Conservation (phyloP, 345 rosid genomes). For the Eucalyptus erythrocorys region DNA sequence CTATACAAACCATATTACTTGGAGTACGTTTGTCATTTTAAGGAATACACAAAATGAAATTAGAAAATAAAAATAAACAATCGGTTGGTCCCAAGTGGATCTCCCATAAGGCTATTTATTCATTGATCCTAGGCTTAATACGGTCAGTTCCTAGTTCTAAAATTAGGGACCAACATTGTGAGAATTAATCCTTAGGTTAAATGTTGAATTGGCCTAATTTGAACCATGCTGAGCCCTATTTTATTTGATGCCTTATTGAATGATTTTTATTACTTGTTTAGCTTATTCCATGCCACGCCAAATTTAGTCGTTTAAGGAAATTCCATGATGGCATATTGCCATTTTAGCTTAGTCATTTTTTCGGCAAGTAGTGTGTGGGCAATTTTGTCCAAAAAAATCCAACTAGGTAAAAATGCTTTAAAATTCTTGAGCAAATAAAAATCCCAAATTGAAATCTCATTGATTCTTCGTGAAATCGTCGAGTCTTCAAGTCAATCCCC, state of each 20-base stretch:
- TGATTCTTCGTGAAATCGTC: no score
- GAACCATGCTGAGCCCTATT: no score
- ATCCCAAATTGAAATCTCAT: no score
- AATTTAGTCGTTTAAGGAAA: neutral
- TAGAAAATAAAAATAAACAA: no score
- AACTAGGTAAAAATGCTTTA: no score
- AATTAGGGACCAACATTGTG: no score
- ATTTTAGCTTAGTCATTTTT: neutral
- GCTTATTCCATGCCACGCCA: neutral
- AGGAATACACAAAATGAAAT: neutral
- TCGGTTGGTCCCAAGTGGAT: rapidly evolving
- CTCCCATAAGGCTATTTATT: neutral
- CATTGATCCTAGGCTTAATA: neutral
- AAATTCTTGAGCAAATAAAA: no score
- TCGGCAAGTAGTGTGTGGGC: rapidly evolving
- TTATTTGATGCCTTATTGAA: neutral
- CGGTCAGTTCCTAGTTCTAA: neutral
- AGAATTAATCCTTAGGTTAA: no score
- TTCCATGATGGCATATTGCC: neutral
- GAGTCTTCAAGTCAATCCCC: no score
- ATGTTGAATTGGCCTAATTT: no score
- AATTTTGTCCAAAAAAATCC: no score
- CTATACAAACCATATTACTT: neutral
- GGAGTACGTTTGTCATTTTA: neutral
- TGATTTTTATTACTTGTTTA: neutral